Conservation (phyloP, 2,329 filamentous ascomycete species). For the Diplodia scrobiculata region DNA sequence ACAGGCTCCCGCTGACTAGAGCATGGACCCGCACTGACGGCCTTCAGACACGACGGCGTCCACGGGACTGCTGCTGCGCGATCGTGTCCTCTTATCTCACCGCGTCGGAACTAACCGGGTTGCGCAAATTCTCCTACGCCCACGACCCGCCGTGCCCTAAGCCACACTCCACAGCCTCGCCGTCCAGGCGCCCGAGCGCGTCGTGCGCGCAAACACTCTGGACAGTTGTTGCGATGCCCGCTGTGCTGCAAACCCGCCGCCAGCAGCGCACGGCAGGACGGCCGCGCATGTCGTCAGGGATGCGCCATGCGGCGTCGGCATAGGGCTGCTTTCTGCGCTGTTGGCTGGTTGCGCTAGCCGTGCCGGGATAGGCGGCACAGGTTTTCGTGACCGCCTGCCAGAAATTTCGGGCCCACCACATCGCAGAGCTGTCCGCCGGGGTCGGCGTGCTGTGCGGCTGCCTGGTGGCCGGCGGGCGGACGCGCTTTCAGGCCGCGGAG, state of each 20-base stretch:
- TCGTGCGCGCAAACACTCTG: not conserved
- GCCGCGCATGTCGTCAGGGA: conserved; percentile 13
- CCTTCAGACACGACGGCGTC: conserved; percentile 25
- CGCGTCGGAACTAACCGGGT: conserved; percentile 24
- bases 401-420: conserved; percentile 25
- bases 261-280: not conserved
- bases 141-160: not conserved
- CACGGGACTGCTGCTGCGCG: conserved; percentile 1
- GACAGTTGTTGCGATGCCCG: not conserved
- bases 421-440: conserved; percentile 7
- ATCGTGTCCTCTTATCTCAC: conserved; percentile 19
- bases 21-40: conserved; percentile 28
- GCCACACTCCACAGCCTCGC: conserved; percentile 19
- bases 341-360: conserved; percentile 23
- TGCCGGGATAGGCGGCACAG: conserved; percentile 21
- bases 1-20: conserved; percentile 12
- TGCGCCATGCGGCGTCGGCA: conserved; percentile 13
- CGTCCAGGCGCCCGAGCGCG: not conserved
- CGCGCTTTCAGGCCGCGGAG: not conserved
- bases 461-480: not conserved
- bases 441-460: not conserved
- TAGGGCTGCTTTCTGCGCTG: conserved; percentile 28
- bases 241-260: not conserved
- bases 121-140: conserved; percentile 6
- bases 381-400: conserved; percentile 24